Base-by-base conservation (phyloP, 1,284 basidiomycete species). In the Cutaneotrichosporon cyanovorans region DNA sequence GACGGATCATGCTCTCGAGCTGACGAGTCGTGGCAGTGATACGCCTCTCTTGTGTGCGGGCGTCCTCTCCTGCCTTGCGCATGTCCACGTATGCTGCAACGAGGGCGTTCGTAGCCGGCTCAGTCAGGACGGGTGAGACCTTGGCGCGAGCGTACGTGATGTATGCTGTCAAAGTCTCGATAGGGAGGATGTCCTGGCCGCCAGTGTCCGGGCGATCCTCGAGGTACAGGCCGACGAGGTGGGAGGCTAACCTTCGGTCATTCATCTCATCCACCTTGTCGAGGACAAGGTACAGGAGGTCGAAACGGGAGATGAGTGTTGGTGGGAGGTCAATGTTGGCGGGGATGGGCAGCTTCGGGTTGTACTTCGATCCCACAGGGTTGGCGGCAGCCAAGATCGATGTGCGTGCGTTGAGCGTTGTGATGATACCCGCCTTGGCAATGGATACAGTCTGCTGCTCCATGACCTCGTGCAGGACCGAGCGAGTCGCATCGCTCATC, bases 391-490 rank as follows among this genome's bases (percentile, higher is more conserved):
- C 93, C 3, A 98, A 77, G 57, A 98, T 91, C 0, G 95, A 98
- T 0, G 93, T 97, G 30, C 95, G 80, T 0, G 95, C 93, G 61
- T 98, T 98, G 55, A 98, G 77, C 0, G 95, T 97, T 1, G 93
- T 98, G 67, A 97, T 98, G 63, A 98, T 98, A 10, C 95, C 95
- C 0, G 93, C 93, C 73, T 98, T 98, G n/a, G 95, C 95, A 51
- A 98, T 93, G 2, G 92, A 97, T 3, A 98, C 91, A 0, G 93
- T 98, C 84, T 98, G 93, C 83, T 98, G 93, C 80, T 98, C 93
- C 93, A 98, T 98, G 33, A 97, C 95, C 84, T 98, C 95, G 68
- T 98, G 93, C 42, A 98, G 74, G 1, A 97, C 95, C 69, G 87
- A 92, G 40, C 95, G 80, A 9, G 93, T 97, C 1, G 90, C 82